These are phyloP conservation scores for Blastobotrys proliferans DNA, from an alignment of 1,139 yeast species.

Conservation along the genomic window DNA sequence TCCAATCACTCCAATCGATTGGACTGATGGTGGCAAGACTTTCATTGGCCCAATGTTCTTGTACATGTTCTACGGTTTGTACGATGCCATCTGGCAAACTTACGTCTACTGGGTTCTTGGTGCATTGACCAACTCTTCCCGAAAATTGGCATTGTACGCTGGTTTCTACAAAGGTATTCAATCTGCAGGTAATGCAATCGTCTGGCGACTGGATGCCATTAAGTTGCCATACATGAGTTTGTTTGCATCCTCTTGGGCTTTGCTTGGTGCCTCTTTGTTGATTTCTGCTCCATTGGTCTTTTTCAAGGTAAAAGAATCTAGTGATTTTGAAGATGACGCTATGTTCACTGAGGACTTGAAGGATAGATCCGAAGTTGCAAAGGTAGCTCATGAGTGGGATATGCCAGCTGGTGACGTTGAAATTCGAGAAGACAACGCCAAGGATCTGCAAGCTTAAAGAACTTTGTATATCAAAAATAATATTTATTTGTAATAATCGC, in stretches of 20 bases:
- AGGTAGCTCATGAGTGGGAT: conserved; percentile 12
- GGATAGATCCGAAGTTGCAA: conserved; percentile 6
- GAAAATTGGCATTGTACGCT: conserved; percentile 53
- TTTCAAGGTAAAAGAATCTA: conserved; percentile 44
- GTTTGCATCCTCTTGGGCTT: conserved; percentile 57
- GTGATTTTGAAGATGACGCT: conserved; percentile 28
- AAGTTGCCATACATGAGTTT: conserved; percentile 41
- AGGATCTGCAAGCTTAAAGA: background rate
- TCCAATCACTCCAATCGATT: conserved; percentile 37
- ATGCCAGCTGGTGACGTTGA: conserved; percentile 13
- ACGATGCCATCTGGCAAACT: conserved; percentile 58
- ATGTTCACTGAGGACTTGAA: conserved; percentile 28
- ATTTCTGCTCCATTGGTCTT: conserved; percentile 42
- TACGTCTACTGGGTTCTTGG: conserved; percentile 57
- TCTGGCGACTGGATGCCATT: conserved; percentile 55
- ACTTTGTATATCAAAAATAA: background rate
- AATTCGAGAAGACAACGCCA: conserved; percentile 11
- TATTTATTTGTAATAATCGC: background rate
- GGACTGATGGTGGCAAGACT: conserved; percentile 33
- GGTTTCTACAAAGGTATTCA: conserved; percentile 63
- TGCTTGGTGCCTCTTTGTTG: conserved; percentile 47
- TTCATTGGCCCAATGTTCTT: conserved; percentile 60
- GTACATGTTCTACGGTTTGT: conserved; percentile 58
- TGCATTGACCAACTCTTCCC: conserved; percentile 53
- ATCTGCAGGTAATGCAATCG: conserved; percentile 60